Evolutionary conservation across 192 early-diverging fungal genomes (phyloP), one percentile per base, ranked within the genome.

Genomic region (Haplosporangium gracile): DNA sequence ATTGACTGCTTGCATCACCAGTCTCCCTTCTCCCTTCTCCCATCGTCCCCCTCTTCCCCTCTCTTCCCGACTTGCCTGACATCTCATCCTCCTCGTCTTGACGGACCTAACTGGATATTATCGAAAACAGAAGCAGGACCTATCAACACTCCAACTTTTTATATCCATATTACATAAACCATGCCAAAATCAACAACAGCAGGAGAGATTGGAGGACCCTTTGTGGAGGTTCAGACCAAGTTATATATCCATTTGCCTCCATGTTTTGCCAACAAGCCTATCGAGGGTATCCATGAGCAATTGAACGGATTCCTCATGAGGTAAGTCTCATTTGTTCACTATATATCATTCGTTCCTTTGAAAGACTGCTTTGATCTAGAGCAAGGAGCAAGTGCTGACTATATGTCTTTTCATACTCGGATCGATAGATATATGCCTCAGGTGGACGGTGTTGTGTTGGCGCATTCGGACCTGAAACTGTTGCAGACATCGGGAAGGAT

Each of bases 361-460:
- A 38, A 42, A 40, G 22, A 70, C 53, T 51, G 24, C 57, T 65
- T 77, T 89, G 10, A 29, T 65, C 60, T 60, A 39, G 36, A 36
- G 3, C 15, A 68, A 68, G 32, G 11, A 63, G 18, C 15, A 38
- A 36, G 29, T 32, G 32, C 60, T 65, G 29, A 65, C 29, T 5
- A 49, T 51, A 51, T 22, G 49, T 11, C 7, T 39, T 18, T 2
- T 70, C 13, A 11, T 70, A 1, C 69, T 16, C 11, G 16, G 3
- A 65, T 34, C 4, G 57, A 76, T 82, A 96, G 95, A 83, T 95
- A 95, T 89, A 92, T 98, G 68, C 94, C 95, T 24, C 95, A 97
- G 81, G 90, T 98, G 7, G 94, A 95, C 72, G 97, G 97, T 51
- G 94, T 99, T 45, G 93, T 98, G 8, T 83, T 99, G 9, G 88